A percentile compares a stretch with the other conserved stretches of the same genome.
These are phyloP conservation scores for Trichaptum fuscoviolaceum DNA, from an alignment of 768 basidiomycete species.

Conservation along the genomic window DNA sequence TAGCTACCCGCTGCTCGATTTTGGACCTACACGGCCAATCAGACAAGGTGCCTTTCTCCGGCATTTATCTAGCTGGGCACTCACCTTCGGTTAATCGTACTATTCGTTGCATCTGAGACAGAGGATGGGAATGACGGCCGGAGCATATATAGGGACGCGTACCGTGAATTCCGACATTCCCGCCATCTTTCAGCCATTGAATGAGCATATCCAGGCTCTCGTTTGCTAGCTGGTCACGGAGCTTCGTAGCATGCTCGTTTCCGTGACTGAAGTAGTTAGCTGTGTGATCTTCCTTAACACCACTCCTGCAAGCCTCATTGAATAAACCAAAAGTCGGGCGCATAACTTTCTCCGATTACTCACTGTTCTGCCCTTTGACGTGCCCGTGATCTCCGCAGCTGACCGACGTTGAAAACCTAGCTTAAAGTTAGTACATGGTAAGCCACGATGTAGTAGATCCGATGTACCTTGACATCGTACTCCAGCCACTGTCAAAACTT, in stretches of 20 bases:
- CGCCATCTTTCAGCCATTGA: slow-evolving; percentile 89
- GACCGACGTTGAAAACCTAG: slow-evolving; percentile 97
- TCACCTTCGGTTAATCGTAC: slow-evolving; percentile 69
- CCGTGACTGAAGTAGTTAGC: slow-evolving; percentile 86
- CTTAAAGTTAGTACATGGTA: neutral
- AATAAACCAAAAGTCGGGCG: neutral
- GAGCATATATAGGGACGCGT: slow-evolving; percentile 15
- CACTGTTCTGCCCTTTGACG: slow-evolving; percentile 73
- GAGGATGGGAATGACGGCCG: neutral
- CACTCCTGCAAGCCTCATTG: slow-evolving; percentile 43
- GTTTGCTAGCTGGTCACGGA: slow-evolving; percentile 77
- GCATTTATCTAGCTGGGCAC: slow-evolving; percentile 12
- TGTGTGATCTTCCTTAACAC: slow-evolving; percentile 87
- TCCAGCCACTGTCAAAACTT: slow-evolving; percentile 78
- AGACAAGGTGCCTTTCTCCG: slow-evolving; percentile 2
- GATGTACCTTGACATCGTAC: slow-evolving; percentile 84
- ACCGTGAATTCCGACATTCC: slow-evolving; percentile 98
- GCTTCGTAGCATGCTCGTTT: slow-evolving; percentile 69
- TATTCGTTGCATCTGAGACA: slow-evolving; percentile 88
- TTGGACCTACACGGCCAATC: slow-evolving; percentile 48
- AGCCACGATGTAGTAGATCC: neutral
- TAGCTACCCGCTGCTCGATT: slow-evolving; percentile 77
- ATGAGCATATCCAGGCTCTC: slow-evolving; percentile 96
- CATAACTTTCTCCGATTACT: slow-evolving; percentile 15
- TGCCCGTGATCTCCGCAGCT: slow-evolving; percentile 83